A percentile compares a stretch with the other conserved stretches of the same genome.
These are phyloP conservation scores for Psidium friedrichsthalianum DNA, from an alignment of 345 rosid species.

Conservation along the genomic window DNA sequence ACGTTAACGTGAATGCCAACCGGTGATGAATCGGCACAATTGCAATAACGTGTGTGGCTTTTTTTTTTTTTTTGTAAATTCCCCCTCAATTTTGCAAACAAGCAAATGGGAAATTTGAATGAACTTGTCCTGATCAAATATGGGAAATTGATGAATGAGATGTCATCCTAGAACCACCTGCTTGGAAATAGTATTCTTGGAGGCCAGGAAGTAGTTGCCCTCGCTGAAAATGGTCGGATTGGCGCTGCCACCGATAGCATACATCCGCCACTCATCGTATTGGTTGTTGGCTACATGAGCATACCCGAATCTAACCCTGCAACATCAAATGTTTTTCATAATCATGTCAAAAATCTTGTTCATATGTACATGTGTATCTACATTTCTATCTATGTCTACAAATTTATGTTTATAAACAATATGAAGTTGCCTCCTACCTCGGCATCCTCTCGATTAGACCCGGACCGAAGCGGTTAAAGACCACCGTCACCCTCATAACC, in stretches of 20 bases:
- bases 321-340: not conserved
- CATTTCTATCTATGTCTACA: too few species aligned
- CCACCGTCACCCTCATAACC: conserved; percentile 75
- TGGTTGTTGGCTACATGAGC: conserved; percentile 93
- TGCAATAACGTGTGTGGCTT: too few species aligned
- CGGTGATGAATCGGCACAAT: too few species aligned
- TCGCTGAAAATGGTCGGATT: conserved; percentile 86
- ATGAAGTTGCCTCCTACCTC: conserved; percentile 16
- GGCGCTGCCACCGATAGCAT: conserved; percentile 91
- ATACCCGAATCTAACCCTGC: conserved; percentile 64
- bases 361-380: not conserved
- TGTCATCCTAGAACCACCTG: conserved; percentile 26
- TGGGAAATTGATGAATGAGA: not conserved
- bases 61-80: too few species aligned
- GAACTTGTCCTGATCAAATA: not conserved
- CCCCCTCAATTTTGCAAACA: not conserved
- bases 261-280: conserved; percentile 89
- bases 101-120: not conserved
- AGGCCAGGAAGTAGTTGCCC: conserved; percentile 78
- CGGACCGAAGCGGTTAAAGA: conserved; percentile 71
- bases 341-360: not conserved
- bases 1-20: too few species aligned
- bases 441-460: conserved; percentile 96
- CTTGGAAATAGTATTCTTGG: conserved; percentile 30
- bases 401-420: not conserved